These are phyloP conservation scores for Paracamarosporium sp. DNA, from an alignment of 2,329 filamentous ascomycete genomes.

Conservation along the genomic window DNA sequence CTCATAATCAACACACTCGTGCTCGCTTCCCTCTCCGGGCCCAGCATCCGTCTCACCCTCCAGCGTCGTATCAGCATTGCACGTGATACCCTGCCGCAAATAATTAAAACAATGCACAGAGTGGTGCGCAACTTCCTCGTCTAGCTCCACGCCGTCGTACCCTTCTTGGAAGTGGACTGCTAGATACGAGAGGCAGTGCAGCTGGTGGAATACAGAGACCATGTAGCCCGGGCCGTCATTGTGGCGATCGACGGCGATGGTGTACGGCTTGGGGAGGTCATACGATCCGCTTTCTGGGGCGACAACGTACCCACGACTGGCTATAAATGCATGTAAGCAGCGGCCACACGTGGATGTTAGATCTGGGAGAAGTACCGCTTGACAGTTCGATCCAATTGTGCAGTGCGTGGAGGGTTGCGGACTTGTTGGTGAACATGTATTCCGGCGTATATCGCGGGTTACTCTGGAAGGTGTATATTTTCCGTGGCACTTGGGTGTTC, in stretches of 20 bases:
- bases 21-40: constrained; percentile 25
- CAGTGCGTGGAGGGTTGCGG: constrained; percentile 23
- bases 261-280: constrained; percentile 28
- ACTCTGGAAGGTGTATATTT: constrained; percentile 28
- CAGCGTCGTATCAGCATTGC: constrained; percentile 32
- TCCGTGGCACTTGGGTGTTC: constrained; percentile 19
- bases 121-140: constrained; percentile 28
- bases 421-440: constrained; percentile 32
- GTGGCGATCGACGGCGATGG: constrained; percentile 22
- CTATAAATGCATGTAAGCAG: no score
- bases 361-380: constrained; percentile 12
- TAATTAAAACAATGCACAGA: constrained; percentile 37
- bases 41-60: constrained; percentile 25
- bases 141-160: constrained; percentile 22
- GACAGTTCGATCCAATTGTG: constrained; percentile 33
- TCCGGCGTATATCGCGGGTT: constrained; percentile 25
- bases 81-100: constrained; percentile 32
- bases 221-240: constrained; percentile 29
- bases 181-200: constrained; percentile 34
- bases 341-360: no score
- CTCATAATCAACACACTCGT: constrained; percentile 33
- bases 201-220: constrained; percentile 33
- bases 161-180: constrained; percentile 28
- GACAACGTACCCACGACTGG: constrained; percentile 26
- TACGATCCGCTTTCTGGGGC: constrained; percentile 10